Conservation (phyloP, 73 alveolate species). For the Paramecium bursaria region DNA sequence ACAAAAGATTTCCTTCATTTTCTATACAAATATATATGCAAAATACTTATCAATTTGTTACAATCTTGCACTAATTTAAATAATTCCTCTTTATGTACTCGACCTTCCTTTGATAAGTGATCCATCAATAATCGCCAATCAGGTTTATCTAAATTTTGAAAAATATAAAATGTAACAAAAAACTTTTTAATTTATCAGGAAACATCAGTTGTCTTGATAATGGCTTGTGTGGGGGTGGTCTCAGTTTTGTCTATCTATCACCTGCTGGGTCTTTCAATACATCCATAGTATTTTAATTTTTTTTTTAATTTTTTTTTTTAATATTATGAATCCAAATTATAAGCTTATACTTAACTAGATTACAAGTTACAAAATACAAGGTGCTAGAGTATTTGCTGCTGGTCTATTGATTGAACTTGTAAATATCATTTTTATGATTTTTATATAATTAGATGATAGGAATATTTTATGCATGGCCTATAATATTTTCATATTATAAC, state of each 20-base stretch:
- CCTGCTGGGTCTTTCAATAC: slow-evolving; percentile 27
- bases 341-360: neutral
- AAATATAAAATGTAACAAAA: too few relatives aligned
- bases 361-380: neutral
- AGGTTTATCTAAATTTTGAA: slow-evolving; percentile 83
- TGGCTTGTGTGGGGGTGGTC: slow-evolving; percentile 38
- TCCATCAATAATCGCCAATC: slow-evolving; percentile 89
- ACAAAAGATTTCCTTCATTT: slow-evolving; percentile 93
- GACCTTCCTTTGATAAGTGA: slow-evolving; percentile 87
- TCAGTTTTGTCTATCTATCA: neutral
- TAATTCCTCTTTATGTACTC: slow-evolving; percentile 76
- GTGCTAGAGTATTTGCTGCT: neutral
- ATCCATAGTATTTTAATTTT: slow-evolving; percentile 31
- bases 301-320: neutral
- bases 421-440: neutral
- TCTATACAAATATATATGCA: slow-evolving; percentile 62
- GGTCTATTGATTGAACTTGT: slow-evolving; percentile 22
- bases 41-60: slow-evolving; percentile 77
- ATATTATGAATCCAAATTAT: neutral
- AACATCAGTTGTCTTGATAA: slow-evolving; percentile 1
- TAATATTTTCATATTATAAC: slow-evolving; percentile 1
- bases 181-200: slow-evolving; percentile 33
- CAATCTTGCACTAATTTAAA: slow-evolving; percentile 69
- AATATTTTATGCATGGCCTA: slow-evolving; percentile 48
- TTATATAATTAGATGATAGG: slow-evolving; percentile 19